Percentiles rank a stretch among this genome's conserved stretches.
Evolutionary conservation across 2,329 filamentous ascomycete genomes (phyloP).

Genomic region (Paecilomyces sp.): DNA sequence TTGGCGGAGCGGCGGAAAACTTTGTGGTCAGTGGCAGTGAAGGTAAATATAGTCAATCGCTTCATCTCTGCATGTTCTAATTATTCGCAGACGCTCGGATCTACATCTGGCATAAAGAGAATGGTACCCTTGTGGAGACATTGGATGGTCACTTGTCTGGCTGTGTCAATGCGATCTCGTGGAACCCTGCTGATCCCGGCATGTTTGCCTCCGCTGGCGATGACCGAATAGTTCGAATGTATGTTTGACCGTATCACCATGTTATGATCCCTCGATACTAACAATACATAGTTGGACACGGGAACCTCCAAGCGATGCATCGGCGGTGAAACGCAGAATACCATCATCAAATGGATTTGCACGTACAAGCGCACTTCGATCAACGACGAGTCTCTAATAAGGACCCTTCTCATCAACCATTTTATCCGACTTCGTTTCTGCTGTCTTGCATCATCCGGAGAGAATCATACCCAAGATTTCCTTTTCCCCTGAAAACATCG

Average conservation of each 20-base stretch:
- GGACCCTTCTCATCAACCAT: neutral
- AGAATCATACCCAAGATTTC: neutral
- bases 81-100: constrained; percentile 54
- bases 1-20: constrained; percentile 85
- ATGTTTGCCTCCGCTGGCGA: constrained; percentile 51
- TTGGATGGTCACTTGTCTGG: constrained; percentile 67
- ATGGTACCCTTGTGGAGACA: constrained; percentile 66
- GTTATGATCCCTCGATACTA: neutral
- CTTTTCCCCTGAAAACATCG: neutral
- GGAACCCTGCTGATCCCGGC: constrained; percentile 1
- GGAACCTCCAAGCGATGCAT: constrained; percentile 20
- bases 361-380: constrained; percentile 35
- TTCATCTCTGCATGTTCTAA: constrained; percentile 4
- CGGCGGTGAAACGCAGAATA: constrained; percentile 19
- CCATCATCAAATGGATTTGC: constrained; percentile 27
- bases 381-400: constrained; percentile 25
- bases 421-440: neutral
- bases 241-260: constrained; percentile 32
- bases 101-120: constrained; percentile 86
- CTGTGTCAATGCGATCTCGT: constrained; percentile 67
- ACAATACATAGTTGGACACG: constrained; percentile 24
- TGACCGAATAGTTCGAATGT: constrained; percentile 80
- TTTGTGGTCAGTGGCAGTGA: constrained; percentile 91
- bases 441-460: neutral
- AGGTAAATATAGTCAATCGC: constrained; percentile 46